Conservation (phyloP, 306 rosid species). For the Psophocarpus tetragonolobus region DNA sequence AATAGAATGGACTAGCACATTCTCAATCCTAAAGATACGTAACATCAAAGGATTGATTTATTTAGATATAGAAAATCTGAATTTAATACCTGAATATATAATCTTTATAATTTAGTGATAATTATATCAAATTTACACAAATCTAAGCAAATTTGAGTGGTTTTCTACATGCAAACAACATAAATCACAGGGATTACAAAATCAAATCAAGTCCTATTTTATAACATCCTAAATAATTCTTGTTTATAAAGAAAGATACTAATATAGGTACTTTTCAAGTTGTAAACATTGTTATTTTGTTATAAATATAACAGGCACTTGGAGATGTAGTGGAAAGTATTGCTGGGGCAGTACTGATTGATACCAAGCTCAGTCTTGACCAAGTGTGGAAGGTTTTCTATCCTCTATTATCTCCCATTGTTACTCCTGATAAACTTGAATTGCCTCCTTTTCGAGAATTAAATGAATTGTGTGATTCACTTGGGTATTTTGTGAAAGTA, state of each 20-base stretch:
- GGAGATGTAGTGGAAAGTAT: slow-evolving; percentile 97
- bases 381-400: slow-evolving; percentile 78
- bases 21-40: too few species aligned
- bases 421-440: slow-evolving; percentile 93
- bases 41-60: too few species aligned
- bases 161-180: neutral
- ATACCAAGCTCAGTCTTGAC: slow-evolving; percentile 71
- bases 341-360: slow-evolving; percentile 88
- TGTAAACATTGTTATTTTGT: slow-evolving; percentile 32
- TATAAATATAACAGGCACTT: slow-evolving; percentile 59
- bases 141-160: neutral
- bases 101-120: too few species aligned
- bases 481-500: slow-evolving; percentile 68
- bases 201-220: slow-evolving; percentile 7
- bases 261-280: too few species aligned
- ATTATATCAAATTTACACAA: neutral
- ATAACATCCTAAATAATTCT: neutral
- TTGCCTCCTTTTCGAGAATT: slow-evolving; percentile 76
- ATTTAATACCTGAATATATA: too few species aligned
- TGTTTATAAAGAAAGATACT: neutral
- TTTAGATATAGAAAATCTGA: too few species aligned
- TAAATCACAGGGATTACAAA: neutral
- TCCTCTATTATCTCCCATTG: slow-evolving; percentile 86
- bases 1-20: too few species aligned
- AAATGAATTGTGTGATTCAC: slow-evolving; percentile 68